Evolutionary conservation across 371 early-diverging fungal species (phyloP), one percentile per base, ranked within the genome.

Genomic region (Gilbertella persicaria): DNA sequence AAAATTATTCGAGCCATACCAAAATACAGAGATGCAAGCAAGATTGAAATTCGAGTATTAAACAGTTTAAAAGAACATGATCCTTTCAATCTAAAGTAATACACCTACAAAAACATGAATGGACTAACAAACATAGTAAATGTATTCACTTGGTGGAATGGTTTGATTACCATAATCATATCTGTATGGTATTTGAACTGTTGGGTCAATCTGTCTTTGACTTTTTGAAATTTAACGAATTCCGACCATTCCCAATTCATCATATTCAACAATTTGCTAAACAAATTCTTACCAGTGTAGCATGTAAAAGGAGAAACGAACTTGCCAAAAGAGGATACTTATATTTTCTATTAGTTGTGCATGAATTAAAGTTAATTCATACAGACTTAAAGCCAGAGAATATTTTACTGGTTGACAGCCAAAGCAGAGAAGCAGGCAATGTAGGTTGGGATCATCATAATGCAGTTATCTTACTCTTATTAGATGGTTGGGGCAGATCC

Each of bases 111-210:
- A 30, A 16, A 33, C 25, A 33, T 23, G 19, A 20, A 35, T 24
- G 10, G 13, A 14, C 4, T 1, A 16, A 38, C 16, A 24, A 16
- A n/a, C 50, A 4, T 62, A 84, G 84, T 49, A 76, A 80, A 73
- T 84, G 84, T 72, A 92, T 94, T 56, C 92, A 90, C 42, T 66
- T 96, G 36, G 64, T 84, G 40, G 83, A 87, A 53, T 79, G 74
- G 50, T 95, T 97, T 68, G 93, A 93, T 56, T 86, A 84, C 69
- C 80, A 88, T 37, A 91, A 91, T 64, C 98, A 98, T 71, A 88
- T 93, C 2, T 98, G 98, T 73, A 95, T 98, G 95, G 95, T 96
- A 39, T 98, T 98, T 75, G 95, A 93, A 52, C 78, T 97, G 23
- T 73, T 95, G 13, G 86, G 89, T 6, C 87, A 87, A 21, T 88